These are phyloP conservation scores for Phylloboletellus chloephorus DNA, from an alignment of 1,284 basidiomycete genomes.

Conservation along the genomic window DNA sequence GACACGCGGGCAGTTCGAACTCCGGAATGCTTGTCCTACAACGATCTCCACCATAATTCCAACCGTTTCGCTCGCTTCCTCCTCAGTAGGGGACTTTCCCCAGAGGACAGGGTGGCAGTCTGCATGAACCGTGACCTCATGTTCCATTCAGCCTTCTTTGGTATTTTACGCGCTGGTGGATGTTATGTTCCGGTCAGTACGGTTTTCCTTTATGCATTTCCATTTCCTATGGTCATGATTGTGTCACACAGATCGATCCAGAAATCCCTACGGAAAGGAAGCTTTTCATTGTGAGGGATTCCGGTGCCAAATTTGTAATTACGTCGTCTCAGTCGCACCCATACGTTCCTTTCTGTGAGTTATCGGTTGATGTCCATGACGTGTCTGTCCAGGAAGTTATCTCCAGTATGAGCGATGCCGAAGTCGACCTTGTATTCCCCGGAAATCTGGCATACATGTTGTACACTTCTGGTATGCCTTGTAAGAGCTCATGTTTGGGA, in stretches of 20 bases:
- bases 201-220: conserved; percentile 20
- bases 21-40: conserved; percentile 33
- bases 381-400: conserved; percentile 26
- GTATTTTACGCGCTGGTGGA: conserved; percentile 46
- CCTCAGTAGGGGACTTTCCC: conserved; percentile 33
- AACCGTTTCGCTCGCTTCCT: conserved; percentile 45
- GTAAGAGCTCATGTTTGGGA: background rate
- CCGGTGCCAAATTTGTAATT: conserved; percentile 40
- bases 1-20: conserved; percentile 3
- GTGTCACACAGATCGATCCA: conserved; percentile 41
- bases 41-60: conserved; percentile 35
- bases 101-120: conserved; percentile 44
- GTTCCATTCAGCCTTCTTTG: conserved; percentile 44
- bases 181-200: conserved; percentile 49
- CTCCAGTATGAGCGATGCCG: conserved; percentile 25
- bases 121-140: conserved; percentile 42
- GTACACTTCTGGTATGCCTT: conserved; percentile 45
- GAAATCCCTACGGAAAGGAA: conserved; percentile 48
- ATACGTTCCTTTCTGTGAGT: conserved; percentile 29
- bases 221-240: conserved; percentile 4
- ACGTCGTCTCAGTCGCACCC: conserved; percentile 29
- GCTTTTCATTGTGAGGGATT: conserved; percentile 43
- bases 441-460: conserved; percentile 44
- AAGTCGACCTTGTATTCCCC: conserved; percentile 31
- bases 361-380: conserved; percentile 32